A percentile compares a stretch with the other conserved stretches of the same genome.
Conservation (phyloP, 129 eudicot genomes). For the Ambrosia artemisiifolia region DNA sequence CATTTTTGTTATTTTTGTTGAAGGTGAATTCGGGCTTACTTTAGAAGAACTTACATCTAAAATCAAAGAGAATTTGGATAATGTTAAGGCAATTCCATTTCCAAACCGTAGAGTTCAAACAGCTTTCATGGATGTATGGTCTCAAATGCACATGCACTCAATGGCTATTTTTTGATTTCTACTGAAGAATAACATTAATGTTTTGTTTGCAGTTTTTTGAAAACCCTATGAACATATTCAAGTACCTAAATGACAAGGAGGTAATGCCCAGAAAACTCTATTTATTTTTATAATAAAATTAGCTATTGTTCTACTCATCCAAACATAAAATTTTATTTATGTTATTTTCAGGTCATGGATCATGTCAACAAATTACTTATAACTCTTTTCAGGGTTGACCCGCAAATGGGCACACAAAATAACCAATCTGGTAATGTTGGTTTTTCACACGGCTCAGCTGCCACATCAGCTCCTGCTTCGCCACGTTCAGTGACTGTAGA, state of each 20-base stretch:
- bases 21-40: constrained; percentile 91
- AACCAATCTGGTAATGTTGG: too few relatives aligned
- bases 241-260: constrained; percentile 97
- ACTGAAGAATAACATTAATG: not conserved
- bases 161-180: not conserved
- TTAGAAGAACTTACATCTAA: constrained; percentile 77
- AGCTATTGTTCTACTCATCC: too few relatives aligned
- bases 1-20: constrained; percentile 5
- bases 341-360: too few relatives aligned
- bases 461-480: constrained; percentile 49
- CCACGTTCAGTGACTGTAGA: constrained; percentile 55
- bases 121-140: constrained; percentile 91
- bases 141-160: not conserved
- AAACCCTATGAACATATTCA: constrained; percentile 79
- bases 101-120: constrained; percentile 98
- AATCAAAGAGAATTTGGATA: constrained; percentile 86
- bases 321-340: too few relatives aligned
- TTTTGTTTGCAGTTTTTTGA: constrained; percentile 76
- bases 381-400: too few relatives aligned
- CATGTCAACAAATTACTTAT: too few relatives aligned
- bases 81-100: constrained; percentile 96
- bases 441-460: not conserved
- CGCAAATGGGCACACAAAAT: too few relatives aligned
- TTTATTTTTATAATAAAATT: not conserved
- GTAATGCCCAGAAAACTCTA: constrained; percentile 32